Evolutionary conservation across 768 basidiomycete species (phyloP).

Genomic region (Cystofilobasidium ferigula): DNA sequence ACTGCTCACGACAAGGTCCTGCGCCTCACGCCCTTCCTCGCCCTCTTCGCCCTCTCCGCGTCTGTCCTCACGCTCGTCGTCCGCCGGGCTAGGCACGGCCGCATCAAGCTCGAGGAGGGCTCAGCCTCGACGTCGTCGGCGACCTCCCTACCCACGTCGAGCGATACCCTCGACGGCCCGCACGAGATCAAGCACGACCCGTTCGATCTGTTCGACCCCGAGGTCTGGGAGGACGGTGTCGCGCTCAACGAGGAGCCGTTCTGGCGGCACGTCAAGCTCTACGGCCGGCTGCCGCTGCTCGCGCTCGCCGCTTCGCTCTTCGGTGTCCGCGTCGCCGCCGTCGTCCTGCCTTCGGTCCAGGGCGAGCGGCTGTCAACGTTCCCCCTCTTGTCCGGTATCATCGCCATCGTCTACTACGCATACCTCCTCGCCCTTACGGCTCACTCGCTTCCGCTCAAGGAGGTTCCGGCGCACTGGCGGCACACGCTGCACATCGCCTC

Average conservation of each 20-base stretch:
- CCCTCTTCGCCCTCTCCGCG: conserved; percentile 1
- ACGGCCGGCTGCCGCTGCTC: conserved; percentile 49
- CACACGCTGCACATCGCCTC: conserved; percentile 20
- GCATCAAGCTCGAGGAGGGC: neutral
- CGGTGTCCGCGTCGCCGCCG: conserved; percentile 12
- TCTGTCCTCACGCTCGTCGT: conserved; percentile 3
- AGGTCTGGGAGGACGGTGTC: conserved; percentile 45
- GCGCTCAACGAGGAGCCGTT: conserved; percentile 54
- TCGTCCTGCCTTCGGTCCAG: conserved; percentile 39
- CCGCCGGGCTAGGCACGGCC: neutral
- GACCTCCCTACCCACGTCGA: neutral
- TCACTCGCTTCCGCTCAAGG: conserved; percentile 45
- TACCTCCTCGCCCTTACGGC: conserved; percentile 51
- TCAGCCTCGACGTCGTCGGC: neutral
- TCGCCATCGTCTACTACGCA: conserved; percentile 50
- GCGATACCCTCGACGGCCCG: neutral
- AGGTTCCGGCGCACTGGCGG: conserved; percentile 31
- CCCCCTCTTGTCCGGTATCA: conserved; percentile 37
- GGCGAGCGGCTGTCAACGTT: conserved; percentile 48
- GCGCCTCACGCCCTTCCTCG: conserved; percentile 9
- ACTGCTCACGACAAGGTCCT: neutral
- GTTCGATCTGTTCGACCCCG: conserved; percentile 17
- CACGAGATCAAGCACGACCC: conserved; percentile 9
- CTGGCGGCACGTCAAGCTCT: conserved; percentile 52
- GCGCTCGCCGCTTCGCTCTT: conserved; percentile 45